Evolutionary conservation across 2,329 filamentous ascomycete genomes (phyloP), one percentile per base, ranked within the genome.

Genomic region (Raffaelea arxii): DNA sequence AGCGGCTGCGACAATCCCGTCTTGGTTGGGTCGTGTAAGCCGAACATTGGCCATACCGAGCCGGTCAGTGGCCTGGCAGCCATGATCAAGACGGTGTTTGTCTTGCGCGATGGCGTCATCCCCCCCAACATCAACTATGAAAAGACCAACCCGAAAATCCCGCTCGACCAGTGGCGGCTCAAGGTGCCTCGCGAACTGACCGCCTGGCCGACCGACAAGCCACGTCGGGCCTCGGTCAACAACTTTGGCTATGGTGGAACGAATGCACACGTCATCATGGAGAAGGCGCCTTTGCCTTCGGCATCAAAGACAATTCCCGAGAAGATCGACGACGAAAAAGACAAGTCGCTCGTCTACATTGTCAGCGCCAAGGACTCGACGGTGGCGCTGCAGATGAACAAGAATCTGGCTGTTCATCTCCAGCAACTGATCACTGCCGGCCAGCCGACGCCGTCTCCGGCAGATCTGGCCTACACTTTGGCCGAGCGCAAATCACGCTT

Each of bases 1-100:
- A 16, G 10, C 14, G 35, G 18, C 4, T 14, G 10, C 4, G 16
- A 25, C 16, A 5, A 11, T 10, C 10, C 5, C 14, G 57, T 64
- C 58, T 54, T 1, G 46, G 53, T 35, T 47, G 53, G 19, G 23
- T 62, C 5, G 37, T 56, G 11, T 48, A 58, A 40, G 53, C 55
- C 4, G 50, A 61, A 60, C 27, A 36, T 65, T 4, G 61, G 62
- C 2, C 62, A 66, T 25, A 55, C 53, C 0, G 62, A 63, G 45
- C 54, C 50, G 1, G 59, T 51, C 0, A 53, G 50, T 9, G 59
- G 60, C 2, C 25, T 62, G 10, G 54, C 58, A 0, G 51, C 48
- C 7, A 22, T 63, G 1, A 53, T 64, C 25, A 64, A 64, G 49
- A 46, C 48, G 0, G 44, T 54, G 4, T 46, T 59, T 11, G 48